Base-by-base conservation (phyloP, 2,329 filamentous ascomycete species). In the Dendryphion nanum region DNA sequence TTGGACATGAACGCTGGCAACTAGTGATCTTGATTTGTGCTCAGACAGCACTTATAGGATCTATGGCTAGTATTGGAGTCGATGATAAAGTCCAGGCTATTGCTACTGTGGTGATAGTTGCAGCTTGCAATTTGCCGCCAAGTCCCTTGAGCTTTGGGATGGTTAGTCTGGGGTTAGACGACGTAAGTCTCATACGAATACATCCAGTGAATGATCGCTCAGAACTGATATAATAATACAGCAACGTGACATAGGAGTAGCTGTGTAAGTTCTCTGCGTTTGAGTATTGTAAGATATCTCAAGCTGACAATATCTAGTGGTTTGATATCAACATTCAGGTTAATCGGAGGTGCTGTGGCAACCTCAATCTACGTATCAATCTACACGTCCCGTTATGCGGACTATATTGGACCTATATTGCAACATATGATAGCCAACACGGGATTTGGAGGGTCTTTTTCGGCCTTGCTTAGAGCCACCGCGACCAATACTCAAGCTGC, bases 301-400 rank as follows among this genome's bases (percentile, higher is more conserved):
- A n/a, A n/a, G n/a, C n/a, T n/a, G n/a, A n/a, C n/a, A n/a, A n/a
- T n/a, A n/a, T n/a, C n/a, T n/a, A n/a, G n/a, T n/a, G 66, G 65
- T n/a, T 51, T 67, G 1, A 61, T 59, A 2, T 57, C 59, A 1
- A 68, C 66, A 6, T 65, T 64, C 43, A 57, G 66, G 10, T 55
- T 67, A 4, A 53, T 68, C 18, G 61, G 61, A 16, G 64, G 66
- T 33, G 62, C 66, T 13, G 54, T 69, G 2, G 63, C 64, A 6
- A 66, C 59, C 4, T 63, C 62, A 18, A 66, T 69, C 38, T 69
- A 67, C 53, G 64, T 61, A 1, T 54, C 59, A 19, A 63, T 69
- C 30, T 53, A 59, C 33, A 52, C 57, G 8, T 59, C 53, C 31
- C 47, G 55, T 19, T 64, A 63, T 47, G 41, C 33, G 12, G 18